Evolutionary conservation across 805 yeast species (phyloP).

Genomic region (Wickerhamomyces chambardii): DNA sequence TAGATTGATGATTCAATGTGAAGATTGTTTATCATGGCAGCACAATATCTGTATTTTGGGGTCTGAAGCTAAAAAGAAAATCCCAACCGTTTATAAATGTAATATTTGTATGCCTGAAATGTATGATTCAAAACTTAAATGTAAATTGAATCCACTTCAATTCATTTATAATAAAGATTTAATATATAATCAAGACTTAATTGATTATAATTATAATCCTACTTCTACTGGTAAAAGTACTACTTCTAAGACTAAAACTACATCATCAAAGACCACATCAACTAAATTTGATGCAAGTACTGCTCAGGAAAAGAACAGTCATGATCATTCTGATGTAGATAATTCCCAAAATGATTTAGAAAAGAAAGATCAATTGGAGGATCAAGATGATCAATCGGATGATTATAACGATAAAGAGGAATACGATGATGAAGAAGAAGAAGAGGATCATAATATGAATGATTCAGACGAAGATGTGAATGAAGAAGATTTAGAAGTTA

Average conservation of each 20-base stretch:
- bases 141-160: slow-evolving; percentile 20
- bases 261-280: too few species aligned
- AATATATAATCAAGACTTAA: not conserved
- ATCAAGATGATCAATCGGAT: slow-evolving; percentile 1
- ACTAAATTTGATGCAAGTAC: too few species aligned
- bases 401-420: slow-evolving; percentile 4
- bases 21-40: slow-evolving; percentile 62
- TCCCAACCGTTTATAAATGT: slow-evolving; percentile 45
- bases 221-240: too few species aligned
- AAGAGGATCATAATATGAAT: not conserved
- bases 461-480: slow-evolving; percentile 9
- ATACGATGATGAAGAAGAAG: slow-evolving; percentile 3
- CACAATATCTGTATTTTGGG: slow-evolving; percentile 55
- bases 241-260: too few species aligned
- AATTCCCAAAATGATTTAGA: slow-evolving; percentile 1
- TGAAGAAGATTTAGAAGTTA: slow-evolving; percentile 6
- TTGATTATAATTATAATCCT: too few species aligned
- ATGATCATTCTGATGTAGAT: not conserved
- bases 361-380: slow-evolving; percentile 2
- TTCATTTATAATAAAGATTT: slow-evolving; percentile 8
- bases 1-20: slow-evolving; percentile 61
- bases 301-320: too few species aligned
- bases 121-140: slow-evolving; percentile 17
- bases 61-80: slow-evolving; percentile 19
- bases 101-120: slow-evolving; percentile 38